Conservation (phyloP, 179 eudicot genomes). For the Spinacia oleracea region DNA sequence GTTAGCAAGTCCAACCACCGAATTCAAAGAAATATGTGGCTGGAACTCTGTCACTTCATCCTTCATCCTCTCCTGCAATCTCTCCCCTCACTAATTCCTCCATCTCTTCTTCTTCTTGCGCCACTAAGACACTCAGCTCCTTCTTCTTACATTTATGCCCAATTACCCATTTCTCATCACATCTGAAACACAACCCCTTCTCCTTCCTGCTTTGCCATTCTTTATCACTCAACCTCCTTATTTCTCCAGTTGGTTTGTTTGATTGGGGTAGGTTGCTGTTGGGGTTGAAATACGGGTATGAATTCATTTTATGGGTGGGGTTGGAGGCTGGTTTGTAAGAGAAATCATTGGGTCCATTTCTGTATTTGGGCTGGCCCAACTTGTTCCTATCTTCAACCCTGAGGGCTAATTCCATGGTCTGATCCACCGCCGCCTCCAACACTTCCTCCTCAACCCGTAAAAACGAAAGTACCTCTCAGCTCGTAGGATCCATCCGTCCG, state of each 20-base stretch:
- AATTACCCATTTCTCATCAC: neutral
- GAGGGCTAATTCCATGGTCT: too few species aligned
- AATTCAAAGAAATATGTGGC: neutral
- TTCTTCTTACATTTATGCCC: neutral
- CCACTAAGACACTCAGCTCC: neutral
- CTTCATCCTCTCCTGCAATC: too few species aligned
- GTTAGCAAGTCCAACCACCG: too few species aligned
- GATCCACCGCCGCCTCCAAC: neutral
- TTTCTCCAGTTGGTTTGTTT: neutral
- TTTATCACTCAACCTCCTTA: neutral
- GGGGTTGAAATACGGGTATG: too few species aligned
- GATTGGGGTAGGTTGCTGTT: too few species aligned
- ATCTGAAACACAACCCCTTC: neutral
- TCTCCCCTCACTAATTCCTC: neutral
- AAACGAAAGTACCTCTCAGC: neutral
- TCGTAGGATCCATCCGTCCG: neutral
- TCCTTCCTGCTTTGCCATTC: neutral
- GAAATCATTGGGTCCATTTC: too few species aligned
- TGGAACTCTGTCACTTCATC: too few species aligned
- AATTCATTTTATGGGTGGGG: too few species aligned
- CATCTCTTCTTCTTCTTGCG: neutral
- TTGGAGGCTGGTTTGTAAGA: too few species aligned
- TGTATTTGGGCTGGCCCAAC: too few species aligned
- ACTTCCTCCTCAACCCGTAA: neutral
- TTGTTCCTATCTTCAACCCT: too few species aligned